Evolutionary conservation across 495 filamentous ascomycete genomes (phyloP).

Genomic region (Neurospora cerealis): DNA sequence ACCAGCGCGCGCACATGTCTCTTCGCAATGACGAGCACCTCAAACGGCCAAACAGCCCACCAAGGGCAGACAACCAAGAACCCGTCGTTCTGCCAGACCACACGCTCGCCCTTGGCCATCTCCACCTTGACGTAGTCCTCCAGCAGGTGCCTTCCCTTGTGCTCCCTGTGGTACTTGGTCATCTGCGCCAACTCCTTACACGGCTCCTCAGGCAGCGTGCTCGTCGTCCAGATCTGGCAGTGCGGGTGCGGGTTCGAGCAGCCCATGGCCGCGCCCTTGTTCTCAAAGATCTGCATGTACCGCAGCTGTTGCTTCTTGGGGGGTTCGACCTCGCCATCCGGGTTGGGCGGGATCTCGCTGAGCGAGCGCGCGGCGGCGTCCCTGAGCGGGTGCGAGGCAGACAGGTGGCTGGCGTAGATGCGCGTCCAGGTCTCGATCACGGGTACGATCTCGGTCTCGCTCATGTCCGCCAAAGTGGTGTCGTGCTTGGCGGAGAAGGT

Average conservation of each 20-base stretch:
- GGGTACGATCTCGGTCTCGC: slow-evolving; percentile 55
- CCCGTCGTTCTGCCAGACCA: slow-evolving; percentile 73
- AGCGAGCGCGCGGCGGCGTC: slow-evolving; percentile 22
- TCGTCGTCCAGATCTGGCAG: slow-evolving; percentile 93
- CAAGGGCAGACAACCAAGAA: slow-evolving; percentile 88
- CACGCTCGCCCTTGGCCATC: slow-evolving; percentile 66
- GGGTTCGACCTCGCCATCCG: slow-evolving; percentile 31
- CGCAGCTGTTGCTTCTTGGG: slow-evolving; percentile 66
- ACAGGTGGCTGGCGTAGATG: slow-evolving; percentile 74
- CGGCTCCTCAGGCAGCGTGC: slow-evolving; percentile 79
- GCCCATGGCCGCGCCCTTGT: slow-evolving; percentile 96
- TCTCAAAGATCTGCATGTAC: slow-evolving; percentile 99
- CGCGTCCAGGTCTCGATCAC: slow-evolving; percentile 80
- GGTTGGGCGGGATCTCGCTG: slow-evolving; percentile 28
- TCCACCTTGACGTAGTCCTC: slow-evolving; percentile 83
- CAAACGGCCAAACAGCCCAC: slow-evolving; percentile 97
- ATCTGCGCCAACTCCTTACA: slow-evolving; percentile 66
- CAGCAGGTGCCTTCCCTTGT: slow-evolving; percentile 61
- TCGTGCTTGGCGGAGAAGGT: slow-evolving; percentile 87
- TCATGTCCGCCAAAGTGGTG: slow-evolving; percentile 81
- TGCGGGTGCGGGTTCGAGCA: slow-evolving; percentile 98
- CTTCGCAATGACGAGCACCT: slow-evolving; percentile 82
- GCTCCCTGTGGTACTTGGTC: slow-evolving; percentile 60
- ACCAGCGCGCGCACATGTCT: slow-evolving; percentile 71
- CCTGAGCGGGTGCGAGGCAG: slow-evolving; percentile 57